phyloP scores from a whole-genome alignment of 257 asterid species.

The Nicotiana attenuata region DNA sequence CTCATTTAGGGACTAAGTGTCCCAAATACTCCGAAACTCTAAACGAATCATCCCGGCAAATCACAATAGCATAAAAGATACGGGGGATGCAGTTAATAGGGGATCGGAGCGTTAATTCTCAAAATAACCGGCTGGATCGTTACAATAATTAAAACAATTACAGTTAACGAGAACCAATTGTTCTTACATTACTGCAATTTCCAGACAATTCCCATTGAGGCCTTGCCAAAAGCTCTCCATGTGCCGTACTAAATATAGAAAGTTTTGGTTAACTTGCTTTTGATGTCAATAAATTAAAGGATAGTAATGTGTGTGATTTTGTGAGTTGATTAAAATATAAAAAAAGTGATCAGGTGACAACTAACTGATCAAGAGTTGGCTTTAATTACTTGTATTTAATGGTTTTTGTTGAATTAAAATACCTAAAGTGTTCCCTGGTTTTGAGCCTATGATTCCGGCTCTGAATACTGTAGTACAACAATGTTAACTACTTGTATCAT shows the following conservation, averaged over 20 bases:
- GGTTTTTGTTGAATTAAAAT: not conserved
- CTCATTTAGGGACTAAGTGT: too few relatives aligned
- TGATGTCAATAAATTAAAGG: not conserved
- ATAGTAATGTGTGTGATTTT: not conserved
- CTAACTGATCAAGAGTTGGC: not conserved
- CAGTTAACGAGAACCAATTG: constrained; percentile 20
- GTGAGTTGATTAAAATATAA: not conserved
- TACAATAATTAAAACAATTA: too few relatives aligned
- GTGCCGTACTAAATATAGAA: constrained; percentile 34
- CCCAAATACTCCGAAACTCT: too few relatives aligned
- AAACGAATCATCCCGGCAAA: too few relatives aligned
- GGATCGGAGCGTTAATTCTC: too few relatives aligned
- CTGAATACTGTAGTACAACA: not conserved
- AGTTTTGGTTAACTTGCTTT: not conserved
- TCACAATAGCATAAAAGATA: too few relatives aligned
- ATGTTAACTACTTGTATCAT: not conserved
- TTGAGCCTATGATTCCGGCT: not conserved
- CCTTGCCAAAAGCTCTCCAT: constrained; percentile 31
- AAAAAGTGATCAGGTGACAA: not conserved
- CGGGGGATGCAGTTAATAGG: too few relatives aligned
- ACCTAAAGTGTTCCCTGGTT: not conserved
- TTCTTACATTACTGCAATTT: too few relatives aligned
- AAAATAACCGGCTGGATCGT: too few relatives aligned
- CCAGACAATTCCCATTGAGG: constrained; percentile 25
- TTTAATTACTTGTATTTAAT: not conserved